Percentiles rank a stretch among this genome's conserved stretches.
Evolutionary conservation across 495 filamentous ascomycete species (phyloP).

Genomic region (Massariosphaeria phaeospora): DNA sequence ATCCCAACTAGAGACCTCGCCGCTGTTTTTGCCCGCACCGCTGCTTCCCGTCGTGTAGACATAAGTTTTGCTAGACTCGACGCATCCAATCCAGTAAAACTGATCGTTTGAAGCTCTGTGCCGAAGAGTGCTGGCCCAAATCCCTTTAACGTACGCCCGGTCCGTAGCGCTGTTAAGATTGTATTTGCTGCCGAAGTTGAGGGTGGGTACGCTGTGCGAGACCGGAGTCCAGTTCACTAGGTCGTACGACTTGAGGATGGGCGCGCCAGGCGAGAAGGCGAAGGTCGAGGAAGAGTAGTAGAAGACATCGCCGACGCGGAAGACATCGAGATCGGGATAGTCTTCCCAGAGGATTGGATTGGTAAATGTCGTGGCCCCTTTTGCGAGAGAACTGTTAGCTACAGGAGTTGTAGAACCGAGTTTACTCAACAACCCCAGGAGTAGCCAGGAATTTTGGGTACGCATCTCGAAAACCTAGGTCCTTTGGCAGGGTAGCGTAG

Average conservation of each 20-base stretch:
- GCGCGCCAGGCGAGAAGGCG: slow-evolving; percentile 56
- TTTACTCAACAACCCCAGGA: neutral
- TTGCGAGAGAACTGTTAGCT: neutral
- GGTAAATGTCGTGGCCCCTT: slow-evolving; percentile 20
- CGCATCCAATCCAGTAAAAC: slow-evolving; percentile 57
- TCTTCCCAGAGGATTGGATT: slow-evolving; percentile 49
- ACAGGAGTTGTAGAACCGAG: neutral
- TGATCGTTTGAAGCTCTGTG: slow-evolving; percentile 45
- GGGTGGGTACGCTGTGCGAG: slow-evolving; percentile 50
- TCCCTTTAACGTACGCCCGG: slow-evolving; percentile 50
- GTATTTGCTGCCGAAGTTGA: slow-evolving; percentile 49
- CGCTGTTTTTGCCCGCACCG: slow-evolving; percentile 7
- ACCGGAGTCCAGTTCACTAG: slow-evolving; percentile 55
- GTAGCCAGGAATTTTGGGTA: neutral
- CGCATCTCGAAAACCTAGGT: neutral
- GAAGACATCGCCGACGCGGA: slow-evolving; percentile 46
- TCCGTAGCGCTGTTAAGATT: slow-evolving; percentile 42
- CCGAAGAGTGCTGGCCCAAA: slow-evolving; percentile 52
- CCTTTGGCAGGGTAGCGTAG: neutral
- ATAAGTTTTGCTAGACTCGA: slow-evolving; percentile 47
- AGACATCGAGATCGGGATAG: slow-evolving; percentile 45
- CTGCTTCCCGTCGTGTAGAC: slow-evolving; percentile 44
- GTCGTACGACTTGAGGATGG: slow-evolving; percentile 53
- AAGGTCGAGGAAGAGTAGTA: slow-evolving; percentile 57
- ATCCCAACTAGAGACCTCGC: slow-evolving; percentile 40